Evolutionary conservation across 331 rosid genomes (phyloP).

Genomic region (Telfairia occidentalis): DNA sequence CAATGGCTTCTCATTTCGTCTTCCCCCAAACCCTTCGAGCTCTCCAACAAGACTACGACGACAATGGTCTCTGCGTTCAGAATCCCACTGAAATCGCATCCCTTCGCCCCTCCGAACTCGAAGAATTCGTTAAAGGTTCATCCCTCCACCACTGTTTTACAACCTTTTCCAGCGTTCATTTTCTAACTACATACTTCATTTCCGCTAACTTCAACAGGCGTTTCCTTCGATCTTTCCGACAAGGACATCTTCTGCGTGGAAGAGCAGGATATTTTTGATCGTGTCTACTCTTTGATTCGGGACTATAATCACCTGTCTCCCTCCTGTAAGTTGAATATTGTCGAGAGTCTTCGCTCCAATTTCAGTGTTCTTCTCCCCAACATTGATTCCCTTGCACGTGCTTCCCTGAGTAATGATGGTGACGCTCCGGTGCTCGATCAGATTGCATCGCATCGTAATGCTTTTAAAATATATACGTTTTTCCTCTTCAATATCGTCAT

Average conservation of each 20-base stretch:
- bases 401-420: constrained; percentile 34
- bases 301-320: constrained; percentile 36
- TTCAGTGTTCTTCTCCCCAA: constrained; percentile 86
- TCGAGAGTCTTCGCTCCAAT: constrained; percentile 82
- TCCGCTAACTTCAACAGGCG: constrained; percentile 21
- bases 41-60: constrained; percentile 54
- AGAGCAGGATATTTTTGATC: constrained; percentile 76
- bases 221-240: constrained; percentile 82
- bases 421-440: constrained; percentile 36
- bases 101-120: constrained; percentile 52
- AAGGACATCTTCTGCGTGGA: constrained; percentile 71
- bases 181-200: not conserved
- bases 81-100: constrained; percentile 35
- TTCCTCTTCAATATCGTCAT: constrained; percentile 49
- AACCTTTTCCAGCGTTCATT: not conserved
- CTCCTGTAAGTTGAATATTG: constrained; percentile 51
- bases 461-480: constrained; percentile 73
- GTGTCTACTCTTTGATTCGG: constrained; percentile 60
- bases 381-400: constrained; percentile 62
- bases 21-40: constrained; percentile 56
- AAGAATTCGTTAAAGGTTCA: constrained; percentile 87
- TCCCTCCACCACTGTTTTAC: not conserved
- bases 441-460: constrained; percentile 65
- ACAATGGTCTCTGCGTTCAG: constrained; percentile 42
- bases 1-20: constrained; percentile 66